These are phyloP conservation scores for Pseudonitzschia pungens DNA, from an alignment of 108 stramenopile species.

Conservation along the genomic window DNA sequence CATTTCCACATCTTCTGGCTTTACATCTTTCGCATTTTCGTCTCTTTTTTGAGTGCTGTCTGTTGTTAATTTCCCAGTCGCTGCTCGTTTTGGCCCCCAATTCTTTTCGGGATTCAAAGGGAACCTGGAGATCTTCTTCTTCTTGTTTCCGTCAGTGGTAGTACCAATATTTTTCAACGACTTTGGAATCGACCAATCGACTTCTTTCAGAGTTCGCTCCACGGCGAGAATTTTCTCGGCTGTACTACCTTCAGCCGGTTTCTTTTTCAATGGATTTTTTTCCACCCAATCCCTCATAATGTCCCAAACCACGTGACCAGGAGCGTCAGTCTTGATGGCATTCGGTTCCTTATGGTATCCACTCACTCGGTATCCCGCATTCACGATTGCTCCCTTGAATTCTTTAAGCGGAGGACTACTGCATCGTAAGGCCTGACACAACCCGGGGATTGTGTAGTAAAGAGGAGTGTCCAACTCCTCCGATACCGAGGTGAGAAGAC, in stretches of 20 bases:
- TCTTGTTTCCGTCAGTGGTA: slow-evolving; percentile 8
- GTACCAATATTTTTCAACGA: slow-evolving; percentile 17
- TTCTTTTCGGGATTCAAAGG: slow-evolving; percentile 83
- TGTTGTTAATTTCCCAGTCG: slow-evolving; percentile 41
- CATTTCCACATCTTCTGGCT: neutral
- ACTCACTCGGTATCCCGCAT: slow-evolving; percentile 92
- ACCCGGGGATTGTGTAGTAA: slow-evolving; percentile 82
- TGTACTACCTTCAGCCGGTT: slow-evolving; percentile 43
- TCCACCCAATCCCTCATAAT: slow-evolving; percentile 89
- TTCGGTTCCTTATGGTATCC: slow-evolving; percentile 93
- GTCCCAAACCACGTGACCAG: slow-evolving; percentile 91
- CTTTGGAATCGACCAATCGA: slow-evolving; percentile 70
- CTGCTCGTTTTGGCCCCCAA: slow-evolving; percentile 88
- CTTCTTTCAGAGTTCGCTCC: slow-evolving; percentile 50
- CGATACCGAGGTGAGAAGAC: slow-evolving; percentile 85
- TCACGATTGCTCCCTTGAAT: slow-evolving; percentile 82
- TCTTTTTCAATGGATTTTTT: slow-evolving; percentile 82
- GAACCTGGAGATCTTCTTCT: slow-evolving; percentile 65
- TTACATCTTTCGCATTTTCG: neutral
- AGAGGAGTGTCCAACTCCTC: slow-evolving; percentile 97
- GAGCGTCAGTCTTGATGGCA: slow-evolving; percentile 96
- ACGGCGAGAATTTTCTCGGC: slow-evolving; percentile 72
- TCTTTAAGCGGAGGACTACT: slow-evolving; percentile 67
- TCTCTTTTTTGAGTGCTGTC: neutral
- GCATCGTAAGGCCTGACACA: slow-evolving; percentile 72